Evolutionary conservation across 1,284 basidiomycete species (phyloP), one percentile per base, ranked within the genome.

Genomic region (Earliella scabrosa): DNA sequence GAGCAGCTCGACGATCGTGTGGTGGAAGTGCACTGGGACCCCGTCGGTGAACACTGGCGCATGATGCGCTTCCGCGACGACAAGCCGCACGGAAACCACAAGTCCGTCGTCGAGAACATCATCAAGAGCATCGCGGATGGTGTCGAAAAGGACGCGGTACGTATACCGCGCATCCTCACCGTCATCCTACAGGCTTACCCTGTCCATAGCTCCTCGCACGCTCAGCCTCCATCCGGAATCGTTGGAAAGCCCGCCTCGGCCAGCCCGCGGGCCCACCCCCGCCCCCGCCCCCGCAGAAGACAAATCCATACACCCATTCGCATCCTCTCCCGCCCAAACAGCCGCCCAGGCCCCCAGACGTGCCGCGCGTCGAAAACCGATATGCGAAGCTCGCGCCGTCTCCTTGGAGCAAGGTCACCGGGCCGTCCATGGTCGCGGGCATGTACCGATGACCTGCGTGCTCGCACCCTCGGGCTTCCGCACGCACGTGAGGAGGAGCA

Each of bases 1-100:
- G 91, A 96, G 68, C 95, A 99, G 71, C 81, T 89, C 59, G 95
- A 99, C 69, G 95, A 98, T 69, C 85, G 96, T 8, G 85, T 99
- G 46, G 91, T 98, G 26, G 97, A 99, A 71, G 95, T 96, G 21
- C 85, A 87, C 55, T 99, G 97, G 97, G 90, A 97, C 66, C 60
- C 79, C 8, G 69, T 72, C 7, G 63, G 74, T 16, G 81, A 82
- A 39, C 82, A 81, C 48, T 98, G 95, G 95, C 86, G 86, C 51
- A 87, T 94, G 82, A 86, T 97, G 83, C 85, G 96, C 36, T 95
- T 96, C 71, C 77, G 96, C 64, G 87, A 96, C 67, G 95, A 98
- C 74, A 98, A 98, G 71, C 89, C 85, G 3, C 76, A 94, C 63
- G 95, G 92, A 27, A 98, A 98, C 73, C 93, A 93, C 73, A 83